A percentile compares a stretch with the other conserved stretches of the same genome.
phyloP scores from a whole-genome alignment of 768 basidiomycete genomes.

The Daedalea quercina region DNA sequence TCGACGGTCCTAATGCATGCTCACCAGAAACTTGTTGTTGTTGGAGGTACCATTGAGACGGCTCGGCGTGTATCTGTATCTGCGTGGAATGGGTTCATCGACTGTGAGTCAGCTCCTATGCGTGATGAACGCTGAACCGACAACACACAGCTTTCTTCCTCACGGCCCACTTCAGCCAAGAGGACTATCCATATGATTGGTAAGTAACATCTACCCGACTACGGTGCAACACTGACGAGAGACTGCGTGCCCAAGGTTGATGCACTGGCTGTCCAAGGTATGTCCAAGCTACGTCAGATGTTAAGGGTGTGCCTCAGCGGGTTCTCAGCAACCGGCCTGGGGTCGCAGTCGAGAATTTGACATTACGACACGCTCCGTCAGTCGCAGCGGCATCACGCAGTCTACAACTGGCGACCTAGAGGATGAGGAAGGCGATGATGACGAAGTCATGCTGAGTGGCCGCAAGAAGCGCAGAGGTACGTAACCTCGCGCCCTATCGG shows the following conservation, averaged over 20 bases:
- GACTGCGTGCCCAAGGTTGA: constrained; percentile 46
- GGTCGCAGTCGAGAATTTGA: constrained; percentile 85
- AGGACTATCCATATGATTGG: constrained; percentile 87
- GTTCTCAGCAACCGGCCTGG: constrained; percentile 79
- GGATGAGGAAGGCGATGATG: constrained; percentile 66
- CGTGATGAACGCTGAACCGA: constrained; percentile 8
- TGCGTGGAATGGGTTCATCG: constrained; percentile 86
- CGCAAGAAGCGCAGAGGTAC: constrained; percentile 57
- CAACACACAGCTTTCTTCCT: constrained; percentile 66
- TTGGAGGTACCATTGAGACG: constrained; percentile 85
- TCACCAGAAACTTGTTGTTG: constrained; percentile 77
- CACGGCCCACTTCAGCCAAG: constrained; percentile 83
- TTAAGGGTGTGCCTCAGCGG: background rate
- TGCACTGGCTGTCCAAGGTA: constrained; percentile 87
- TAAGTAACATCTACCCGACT: constrained; percentile 18
- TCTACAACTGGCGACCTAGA: constrained; percentile 72
- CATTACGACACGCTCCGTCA: constrained; percentile 73
- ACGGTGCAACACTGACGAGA: constrained; percentile 10
- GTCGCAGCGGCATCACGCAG: constrained; percentile 57
- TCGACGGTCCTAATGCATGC: background rate
- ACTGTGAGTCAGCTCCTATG: constrained; percentile 45
- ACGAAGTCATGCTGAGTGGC: constrained; percentile 56
- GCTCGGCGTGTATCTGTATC: constrained; percentile 75
- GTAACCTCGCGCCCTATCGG: background rate
- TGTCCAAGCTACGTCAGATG: constrained; percentile 4